Evolutionary conservation across 139 green algal genomes (phyloP).

Genomic region (Chlorella sp.): DNA sequence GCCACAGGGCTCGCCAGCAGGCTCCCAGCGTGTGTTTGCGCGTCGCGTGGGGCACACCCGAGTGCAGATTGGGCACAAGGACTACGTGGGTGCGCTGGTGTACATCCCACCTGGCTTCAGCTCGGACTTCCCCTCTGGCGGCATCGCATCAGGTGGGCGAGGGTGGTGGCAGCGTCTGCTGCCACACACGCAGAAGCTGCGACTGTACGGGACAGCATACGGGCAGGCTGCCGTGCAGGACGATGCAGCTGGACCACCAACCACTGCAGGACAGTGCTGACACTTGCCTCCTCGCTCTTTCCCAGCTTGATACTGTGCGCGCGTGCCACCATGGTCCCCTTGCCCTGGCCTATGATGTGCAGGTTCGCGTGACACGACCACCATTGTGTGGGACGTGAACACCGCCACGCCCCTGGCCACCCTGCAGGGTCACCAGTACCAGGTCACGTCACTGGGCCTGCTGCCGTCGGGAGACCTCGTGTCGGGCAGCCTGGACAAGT

Average conservation of each 20-base stretch:
- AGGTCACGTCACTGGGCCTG: conserved; percentile 75
- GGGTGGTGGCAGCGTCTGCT: too few species aligned
- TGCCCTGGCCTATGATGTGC: background rate
- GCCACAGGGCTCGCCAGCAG: background rate
- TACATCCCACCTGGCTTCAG: conserved; percentile 34
- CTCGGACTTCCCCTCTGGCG: conserved; percentile 22
- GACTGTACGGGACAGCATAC: too few species aligned
- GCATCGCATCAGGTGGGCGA: too few species aligned
- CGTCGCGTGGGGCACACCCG: background rate
- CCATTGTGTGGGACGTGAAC: conserved; percentile 78
- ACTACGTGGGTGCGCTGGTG: conserved; percentile 72
- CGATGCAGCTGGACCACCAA: too few species aligned
- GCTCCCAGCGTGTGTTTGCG: too few species aligned
- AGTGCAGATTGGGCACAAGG: conserved; percentile 68
- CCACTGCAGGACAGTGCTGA: too few species aligned
- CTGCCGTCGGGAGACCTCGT: conserved; percentile 53
- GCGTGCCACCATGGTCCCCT: background rate
- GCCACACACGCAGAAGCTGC: too few species aligned
- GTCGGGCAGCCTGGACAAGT: conserved; percentile 81
- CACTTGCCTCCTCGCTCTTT: too few species aligned
- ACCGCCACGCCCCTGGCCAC: conserved; percentile 22
- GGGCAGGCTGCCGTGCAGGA: too few species aligned
- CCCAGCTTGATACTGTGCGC: too few species aligned
- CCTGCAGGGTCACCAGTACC: conserved; percentile 74
- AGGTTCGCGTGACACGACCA: background rate